Evolutionary conservation across 345 rosid genomes (phyloP).

Genomic region (Capsella bursapastoris): DNA sequence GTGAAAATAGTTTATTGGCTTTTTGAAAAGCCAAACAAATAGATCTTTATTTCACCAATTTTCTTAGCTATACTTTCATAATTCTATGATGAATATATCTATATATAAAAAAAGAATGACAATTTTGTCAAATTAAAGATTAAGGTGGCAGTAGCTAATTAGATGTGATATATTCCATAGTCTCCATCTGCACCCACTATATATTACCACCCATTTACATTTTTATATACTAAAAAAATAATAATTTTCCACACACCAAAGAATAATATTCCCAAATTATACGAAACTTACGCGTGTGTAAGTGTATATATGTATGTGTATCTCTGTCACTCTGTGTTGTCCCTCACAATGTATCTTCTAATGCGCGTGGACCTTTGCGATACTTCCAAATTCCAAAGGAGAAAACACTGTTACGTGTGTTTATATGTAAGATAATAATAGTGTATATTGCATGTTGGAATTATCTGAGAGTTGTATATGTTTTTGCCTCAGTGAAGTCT

Average conservation of each 20-base stretch:
- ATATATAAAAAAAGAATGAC: not conserved
- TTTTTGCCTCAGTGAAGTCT: slow-evolving; percentile 1
- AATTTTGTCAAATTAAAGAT: slow-evolving; percentile 32
- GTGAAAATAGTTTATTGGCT: slow-evolving; percentile 11
- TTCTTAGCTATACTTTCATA: not conserved
- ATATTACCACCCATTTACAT: slow-evolving; percentile 20
- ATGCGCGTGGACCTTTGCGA: slow-evolving; percentile 47
- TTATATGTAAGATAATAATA: not conserved
- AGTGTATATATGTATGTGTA: not conserved
- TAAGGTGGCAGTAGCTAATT: slow-evolving; percentile 43
- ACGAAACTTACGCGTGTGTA: not conserved
- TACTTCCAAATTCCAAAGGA: slow-evolving; percentile 32
- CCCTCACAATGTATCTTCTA: slow-evolving; percentile 31
- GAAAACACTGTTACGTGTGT: slow-evolving; percentile 14
- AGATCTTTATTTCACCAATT: slow-evolving; percentile 1
- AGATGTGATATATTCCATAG: slow-evolving; percentile 34
- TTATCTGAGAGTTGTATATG: slow-evolving; percentile 13
- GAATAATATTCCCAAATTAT: not conserved
- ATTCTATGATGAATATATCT: not conserved
- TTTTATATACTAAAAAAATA: not conserved
- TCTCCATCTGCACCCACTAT: slow-evolving; percentile 43
- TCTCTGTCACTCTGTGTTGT: slow-evolving; percentile 36
- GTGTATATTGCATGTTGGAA: slow-evolving; percentile 19
- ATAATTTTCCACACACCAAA: slow-evolving; percentile 7
- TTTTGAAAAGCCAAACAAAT: slow-evolving; percentile 9